Conservation (phyloP, 1,284 basidiomycete species). For the Pseudozyma thailandica region DNA sequence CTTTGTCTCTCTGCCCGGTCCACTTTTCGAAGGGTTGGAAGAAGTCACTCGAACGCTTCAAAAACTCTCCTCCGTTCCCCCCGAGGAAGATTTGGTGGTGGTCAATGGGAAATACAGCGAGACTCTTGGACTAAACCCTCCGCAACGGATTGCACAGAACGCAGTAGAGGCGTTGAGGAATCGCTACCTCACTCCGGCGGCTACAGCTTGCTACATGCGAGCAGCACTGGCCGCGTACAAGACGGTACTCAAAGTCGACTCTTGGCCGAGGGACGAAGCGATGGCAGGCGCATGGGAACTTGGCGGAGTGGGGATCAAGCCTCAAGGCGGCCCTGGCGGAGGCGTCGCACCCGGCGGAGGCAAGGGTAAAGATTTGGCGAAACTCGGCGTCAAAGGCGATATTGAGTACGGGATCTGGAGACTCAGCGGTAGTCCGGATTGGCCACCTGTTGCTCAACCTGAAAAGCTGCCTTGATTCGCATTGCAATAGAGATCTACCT, state of each 20-base stretch:
- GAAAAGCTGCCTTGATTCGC: not conserved
- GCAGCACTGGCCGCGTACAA: constrained; percentile 45
- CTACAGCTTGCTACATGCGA: constrained; percentile 49
- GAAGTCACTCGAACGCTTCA: constrained; percentile 22
- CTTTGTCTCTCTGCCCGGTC: constrained; percentile 40
- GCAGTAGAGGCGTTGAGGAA: constrained; percentile 33
- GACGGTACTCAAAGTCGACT: constrained; percentile 19
- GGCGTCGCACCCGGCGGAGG: constrained; percentile 40
- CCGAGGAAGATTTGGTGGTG: constrained; percentile 2
- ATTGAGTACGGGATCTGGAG: constrained; percentile 57
- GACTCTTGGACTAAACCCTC: constrained; percentile 17
- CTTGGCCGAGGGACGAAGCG: constrained; percentile 32
- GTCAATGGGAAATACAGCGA: not conserved
- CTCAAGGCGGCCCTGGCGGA: constrained; percentile 29
- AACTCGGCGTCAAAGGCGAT: constrained; percentile 44
- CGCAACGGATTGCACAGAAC: constrained; percentile 48
- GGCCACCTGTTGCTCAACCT: no score
- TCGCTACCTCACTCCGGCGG: constrained; percentile 53
- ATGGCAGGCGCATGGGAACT: constrained; percentile 28
- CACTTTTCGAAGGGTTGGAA: constrained; percentile 41
- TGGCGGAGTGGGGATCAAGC: constrained; percentile 22
- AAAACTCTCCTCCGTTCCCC: constrained; percentile 3
- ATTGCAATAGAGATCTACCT: no score
- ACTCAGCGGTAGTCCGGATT: constrained; percentile 34
- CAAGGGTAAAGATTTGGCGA: constrained; percentile 39